A percentile compares a stretch with the other conserved stretches of the same genome.
Evolutionary conservation across 169 alveolate genomes (phyloP).

Genomic region (Babesia caballi): DNA sequence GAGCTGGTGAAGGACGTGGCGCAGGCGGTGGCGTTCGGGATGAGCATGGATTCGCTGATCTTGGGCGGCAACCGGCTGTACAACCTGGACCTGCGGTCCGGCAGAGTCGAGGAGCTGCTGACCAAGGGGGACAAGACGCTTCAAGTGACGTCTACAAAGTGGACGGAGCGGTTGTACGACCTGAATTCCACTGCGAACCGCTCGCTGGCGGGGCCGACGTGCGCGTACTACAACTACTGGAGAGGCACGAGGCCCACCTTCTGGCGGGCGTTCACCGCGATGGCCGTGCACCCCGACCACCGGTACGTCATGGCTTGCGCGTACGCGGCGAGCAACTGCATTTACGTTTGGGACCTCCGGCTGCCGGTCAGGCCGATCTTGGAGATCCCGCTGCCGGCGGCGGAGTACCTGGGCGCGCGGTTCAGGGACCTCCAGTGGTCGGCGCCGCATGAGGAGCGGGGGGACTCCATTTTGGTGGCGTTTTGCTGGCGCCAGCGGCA

Average conservation of each 20-base stretch:
- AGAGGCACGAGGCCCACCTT: conserved; percentile 4
- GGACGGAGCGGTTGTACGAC: conserved; percentile 53
- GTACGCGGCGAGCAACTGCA: conserved; percentile 57
- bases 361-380: conserved; percentile 67
- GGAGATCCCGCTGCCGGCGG: conserved; percentile 69
- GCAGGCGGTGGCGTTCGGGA: conserved; percentile 52
- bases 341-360: conserved; percentile 72
- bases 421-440: conserved; percentile 72
- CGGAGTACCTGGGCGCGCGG: conserved; percentile 60
- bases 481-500: conserved; percentile 52
- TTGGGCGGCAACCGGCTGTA: conserved; percentile 64
- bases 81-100: conserved; percentile 54
- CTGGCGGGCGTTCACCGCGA: conserved; percentile 72
- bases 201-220: conserved; percentile 21
- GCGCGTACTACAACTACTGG: conserved; percentile 47
- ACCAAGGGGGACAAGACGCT: background rate
- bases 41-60: conserved; percentile 41
- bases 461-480: conserved; percentile 22
- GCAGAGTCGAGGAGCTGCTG: conserved; percentile 24
- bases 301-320: conserved; percentile 65
- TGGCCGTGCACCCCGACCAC: conserved; percentile 63
- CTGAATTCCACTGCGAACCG: background rate
- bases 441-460: background rate
- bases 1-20: conserved; percentile 8
- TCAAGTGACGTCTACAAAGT: conserved; percentile 22